A percentile compares a stretch with the other conserved stretches of the same genome.
These are phyloP conservation scores for Taxawa tesnikishii DNA, from an alignment of 2,329 filamentous ascomycete species.

Conservation along the genomic window DNA sequence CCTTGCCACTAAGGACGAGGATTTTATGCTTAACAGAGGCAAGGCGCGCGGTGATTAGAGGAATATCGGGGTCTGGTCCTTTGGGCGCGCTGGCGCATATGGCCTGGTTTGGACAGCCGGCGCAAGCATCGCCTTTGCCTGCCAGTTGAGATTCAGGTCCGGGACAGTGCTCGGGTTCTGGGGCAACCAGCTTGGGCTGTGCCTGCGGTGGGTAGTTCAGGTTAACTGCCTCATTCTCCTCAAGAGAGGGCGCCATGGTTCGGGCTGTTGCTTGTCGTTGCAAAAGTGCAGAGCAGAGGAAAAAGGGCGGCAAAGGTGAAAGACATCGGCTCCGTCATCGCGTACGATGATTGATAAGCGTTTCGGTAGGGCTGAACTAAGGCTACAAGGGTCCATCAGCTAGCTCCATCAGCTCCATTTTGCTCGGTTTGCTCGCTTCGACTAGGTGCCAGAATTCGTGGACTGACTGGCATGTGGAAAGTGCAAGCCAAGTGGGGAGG, in stretches of 20 bases:
- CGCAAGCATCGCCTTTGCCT: conserved; percentile 66
- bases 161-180: conserved; percentile 92
- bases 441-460: no score
- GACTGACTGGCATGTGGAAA: no score
- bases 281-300: no score
- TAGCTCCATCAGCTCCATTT: no score
- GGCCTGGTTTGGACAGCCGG: conserved; percentile 86
- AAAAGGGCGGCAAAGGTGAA: no score
- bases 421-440: no score
- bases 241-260: conserved; percentile 59
- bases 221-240: conserved; percentile 58
- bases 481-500: no score
- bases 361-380: no score
- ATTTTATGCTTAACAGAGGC: conserved; percentile 81
- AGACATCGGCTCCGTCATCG: no score
- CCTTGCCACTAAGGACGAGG: conserved; percentile 84
- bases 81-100: conserved; percentile 93
- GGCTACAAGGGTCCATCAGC: no score
- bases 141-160: conserved; percentile 68
- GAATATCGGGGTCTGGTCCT: conserved; percentile 88
- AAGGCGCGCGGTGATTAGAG: conserved; percentile 73
- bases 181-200: conserved; percentile 77
- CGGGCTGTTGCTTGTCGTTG: no score
- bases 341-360: no score
- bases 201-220: conserved; percentile 64